Base-by-base conservation (phyloP, 352 stramenopile genomes). In the Globisporangium spinosum region DNA sequence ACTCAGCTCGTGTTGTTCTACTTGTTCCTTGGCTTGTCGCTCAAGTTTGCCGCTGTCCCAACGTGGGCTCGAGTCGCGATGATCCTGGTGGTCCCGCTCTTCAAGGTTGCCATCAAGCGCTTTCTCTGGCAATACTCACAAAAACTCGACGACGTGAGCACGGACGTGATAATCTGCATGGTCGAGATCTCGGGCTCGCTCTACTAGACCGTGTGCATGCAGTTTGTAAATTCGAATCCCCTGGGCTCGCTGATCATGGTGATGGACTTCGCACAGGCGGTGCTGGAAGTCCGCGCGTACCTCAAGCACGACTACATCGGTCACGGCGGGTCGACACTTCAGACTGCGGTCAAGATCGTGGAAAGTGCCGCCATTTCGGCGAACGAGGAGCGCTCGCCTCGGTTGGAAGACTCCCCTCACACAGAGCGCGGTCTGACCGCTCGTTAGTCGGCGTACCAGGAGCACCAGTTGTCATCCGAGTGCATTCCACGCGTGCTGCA, bases 341-440 rank as follows among this genome's bases (percentile, higher is more conserved):
- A 70, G 53, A 78, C 74, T 1, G 69, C 66, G 3, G 57, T 70
- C 9, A 78, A 80, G 67, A 78, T 80, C 47, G 55, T 78, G 4
- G 70, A 78, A 54, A 69, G 59, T 9, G 53, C 69, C 4, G 34
- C 65, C 25, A 2, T 51, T n/a, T 70, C 62, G 23, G 62, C 64
- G 6, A 56, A 65, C 12, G 60, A 65, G 54, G 38, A 15, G 12
- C 38, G 13, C 13, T 47, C 13, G 38, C 7, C 38, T 10, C 13
- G 10, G 10, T 47, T 7, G 13, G 7, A 20, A 47, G 38, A 20
- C 0, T 20, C 38, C 13, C 38, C 7, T 20, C 38, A 6, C 1
- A 7, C 32, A 38, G 32, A 38, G 32, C 10, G 54, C 23, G 54
- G n/a, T 27, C 8, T 60, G 29, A n/a, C 13, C 1, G n/a, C 54